Percentiles rank a stretch among this genome's conserved stretches.
These are phyloP conservation scores for Apophysomyces variabilis DNA, from an alignment of 371 early-diverging fungal genomes.

Conservation along the genomic window DNA sequence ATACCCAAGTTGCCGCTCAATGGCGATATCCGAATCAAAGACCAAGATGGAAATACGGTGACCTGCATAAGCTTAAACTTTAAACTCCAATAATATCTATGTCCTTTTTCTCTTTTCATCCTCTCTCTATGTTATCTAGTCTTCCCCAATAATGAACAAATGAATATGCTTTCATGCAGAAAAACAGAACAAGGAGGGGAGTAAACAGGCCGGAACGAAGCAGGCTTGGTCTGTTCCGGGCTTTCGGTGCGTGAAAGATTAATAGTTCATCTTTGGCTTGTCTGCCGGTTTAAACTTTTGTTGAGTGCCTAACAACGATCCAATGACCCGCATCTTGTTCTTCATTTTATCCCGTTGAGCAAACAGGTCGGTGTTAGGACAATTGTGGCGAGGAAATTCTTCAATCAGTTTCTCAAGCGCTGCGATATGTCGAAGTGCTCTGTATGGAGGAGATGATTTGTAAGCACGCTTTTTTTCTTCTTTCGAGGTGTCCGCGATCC, in stretches of 20 bases:
- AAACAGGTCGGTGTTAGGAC: slow-evolving; percentile 60
- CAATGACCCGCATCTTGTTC: slow-evolving; percentile 63
- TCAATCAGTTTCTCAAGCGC: slow-evolving; percentile 50
- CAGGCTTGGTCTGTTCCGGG: no score
- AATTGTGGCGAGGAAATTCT: slow-evolving; percentile 61
- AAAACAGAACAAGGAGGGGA: no score
- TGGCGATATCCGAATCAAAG: slow-evolving; percentile 45
- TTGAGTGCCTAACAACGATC: slow-evolving; percentile 54
- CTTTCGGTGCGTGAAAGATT: background rate
- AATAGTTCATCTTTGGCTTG: slow-evolving; percentile 41
- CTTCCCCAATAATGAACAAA: no score
- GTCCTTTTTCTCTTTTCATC: background rate
- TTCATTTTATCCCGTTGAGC: slow-evolving; percentile 62
- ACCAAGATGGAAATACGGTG: slow-evolving; percentile 43
- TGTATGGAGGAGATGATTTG: slow-evolving; percentile 2
- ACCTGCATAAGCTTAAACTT: slow-evolving; percentile 50
- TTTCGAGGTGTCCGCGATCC: no score
- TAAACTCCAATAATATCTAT: slow-evolving; percentile 29
- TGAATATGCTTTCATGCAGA: no score
- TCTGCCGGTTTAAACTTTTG: slow-evolving; percentile 45
- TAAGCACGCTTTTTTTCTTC: no score
- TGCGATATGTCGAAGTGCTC: slow-evolving; percentile 54
- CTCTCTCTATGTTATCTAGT: no score
- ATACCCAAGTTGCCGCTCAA: slow-evolving; percentile 48
- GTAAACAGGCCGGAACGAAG: no score